These are phyloP conservation scores for Fusarium burgessii DNA, from an alignment of 2,329 filamentous ascomycete species.

Conservation along the genomic window DNA sequence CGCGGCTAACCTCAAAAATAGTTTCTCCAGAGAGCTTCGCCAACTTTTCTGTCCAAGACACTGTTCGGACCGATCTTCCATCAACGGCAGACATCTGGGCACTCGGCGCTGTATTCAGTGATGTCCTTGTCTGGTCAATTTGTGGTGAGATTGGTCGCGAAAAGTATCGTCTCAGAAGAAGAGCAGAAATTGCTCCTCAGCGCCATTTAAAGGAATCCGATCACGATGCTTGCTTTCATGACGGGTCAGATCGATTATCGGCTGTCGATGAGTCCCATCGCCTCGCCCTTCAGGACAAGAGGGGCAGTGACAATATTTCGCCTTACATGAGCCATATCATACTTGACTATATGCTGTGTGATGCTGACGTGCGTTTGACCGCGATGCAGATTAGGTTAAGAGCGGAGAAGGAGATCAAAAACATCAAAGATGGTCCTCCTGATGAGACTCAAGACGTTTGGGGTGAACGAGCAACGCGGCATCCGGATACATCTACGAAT, in stretches of 20 bases:
- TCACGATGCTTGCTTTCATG: slow-evolving; percentile 9
- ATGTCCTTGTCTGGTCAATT: slow-evolving; percentile 20
- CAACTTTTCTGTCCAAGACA: background rate
- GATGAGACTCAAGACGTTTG: background rate
- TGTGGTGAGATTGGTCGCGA: background rate
- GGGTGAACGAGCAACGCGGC: background rate
- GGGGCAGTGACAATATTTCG: background rate
- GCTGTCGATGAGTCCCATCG: no score
- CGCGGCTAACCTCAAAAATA: background rate
- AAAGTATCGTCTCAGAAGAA: background rate
- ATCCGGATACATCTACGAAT: background rate
- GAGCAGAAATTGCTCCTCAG: background rate
- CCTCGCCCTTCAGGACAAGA: background rate
- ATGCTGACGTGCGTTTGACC: rapidly evolving
- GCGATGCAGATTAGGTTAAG: background rate
- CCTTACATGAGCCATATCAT: background rate
- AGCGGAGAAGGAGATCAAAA: background rate
- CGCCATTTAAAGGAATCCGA: no score
- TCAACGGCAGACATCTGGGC: slow-evolving; percentile 15
- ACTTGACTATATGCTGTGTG: background rate
- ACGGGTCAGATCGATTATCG: background rate
- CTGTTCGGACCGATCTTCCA: background rate
- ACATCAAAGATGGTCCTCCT: background rate
- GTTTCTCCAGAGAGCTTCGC: slow-evolving; percentile 6
- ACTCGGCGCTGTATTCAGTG: slow-evolving; percentile 26